A percentile compares a stretch with the other conserved stretches of the same genome.
These are phyloP conservation scores for Whalleya microplaca DNA, from an alignment of 2,329 filamentous ascomycete species.

Conservation along the genomic window DNA sequence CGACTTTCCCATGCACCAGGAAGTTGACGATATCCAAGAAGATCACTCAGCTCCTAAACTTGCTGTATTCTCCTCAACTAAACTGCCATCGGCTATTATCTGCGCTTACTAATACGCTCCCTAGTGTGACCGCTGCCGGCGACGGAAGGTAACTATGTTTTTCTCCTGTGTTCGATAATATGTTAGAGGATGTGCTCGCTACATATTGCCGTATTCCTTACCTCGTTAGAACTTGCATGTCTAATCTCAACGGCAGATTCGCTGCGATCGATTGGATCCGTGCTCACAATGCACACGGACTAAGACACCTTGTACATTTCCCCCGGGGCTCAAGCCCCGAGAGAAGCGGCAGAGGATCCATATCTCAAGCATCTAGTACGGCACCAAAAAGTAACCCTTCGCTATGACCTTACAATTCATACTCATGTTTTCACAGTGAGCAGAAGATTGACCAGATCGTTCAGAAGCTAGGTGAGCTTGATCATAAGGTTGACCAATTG, in stretches of 20 bases:
- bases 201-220: too few relatives aligned
- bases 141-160: slow-evolving; percentile 6
- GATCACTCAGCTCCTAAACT: neutral
- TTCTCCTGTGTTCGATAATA: neutral
- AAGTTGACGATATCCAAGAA: neutral
- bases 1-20: neutral
- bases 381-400: neutral
- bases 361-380: neutral
- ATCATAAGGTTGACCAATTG: neutral
- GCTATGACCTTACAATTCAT: neutral
- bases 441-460: slow-evolving; percentile 1
- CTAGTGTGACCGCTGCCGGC: slow-evolving; percentile 3
- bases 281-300: neutral
- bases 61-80: neutral
- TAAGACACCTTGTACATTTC: neutral
- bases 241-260: neutral
- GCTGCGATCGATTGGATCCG: neutral
- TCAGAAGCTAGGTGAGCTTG: neutral
- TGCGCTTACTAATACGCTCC: neutral
- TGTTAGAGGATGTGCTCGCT: too few relatives aligned
- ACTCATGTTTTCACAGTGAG: neutral
- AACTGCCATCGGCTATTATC: neutral
- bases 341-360: neutral
- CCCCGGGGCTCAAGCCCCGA: neutral
- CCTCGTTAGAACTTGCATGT: neutral